Evolutionary conservation across 148 eudicot species (phyloP), one percentile per base, ranked within the genome.

Genomic region (Gaultheria prostrata): DNA sequence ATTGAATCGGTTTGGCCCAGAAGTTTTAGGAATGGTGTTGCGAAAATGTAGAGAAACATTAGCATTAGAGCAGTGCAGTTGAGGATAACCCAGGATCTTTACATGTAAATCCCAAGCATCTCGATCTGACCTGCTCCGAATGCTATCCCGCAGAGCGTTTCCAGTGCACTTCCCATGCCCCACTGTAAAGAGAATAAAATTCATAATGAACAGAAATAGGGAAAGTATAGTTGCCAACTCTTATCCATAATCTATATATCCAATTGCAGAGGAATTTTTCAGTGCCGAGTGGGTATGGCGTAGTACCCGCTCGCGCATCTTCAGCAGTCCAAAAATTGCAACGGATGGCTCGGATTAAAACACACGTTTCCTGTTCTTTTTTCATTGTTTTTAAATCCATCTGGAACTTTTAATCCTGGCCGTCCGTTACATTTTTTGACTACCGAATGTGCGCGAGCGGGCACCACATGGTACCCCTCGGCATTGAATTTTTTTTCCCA

Each of bases 121-220:
- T 63, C 70, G 70, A 63, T 28, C 11, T 88, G 71, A 4, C 90
- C 90, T 6, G 88, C 88, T 73, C 90, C 88, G 24, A 21, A 88
- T 20, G 90, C 88, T 84, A 83, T 86, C n/a, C 90, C 90, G 65
- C 88, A 88, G 8, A 88, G 86, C 18, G 90, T 88, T 78, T 88
- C 89, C 20, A 87, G 73, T 5, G 89, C 89, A 76, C 89, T 87
- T 15, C 89, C 89, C 89, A 87, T 83, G 2, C 87, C 89, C 81
- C 83, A 61, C 88, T 86, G 72, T 43, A 12, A 63, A 14, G 1
- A 61, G 28, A 77, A 8, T 0, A 28, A 35, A 43, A 39, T 74
- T 39, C 51, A 8, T 74, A 35, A 39, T 74, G 24, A 18, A 39
- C 6, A 17, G 3, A 18, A 6, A 8, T 11, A 74, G 3, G 28